A percentile compares a stretch with the other conserved stretches of the same genome.
Conservation (phyloP, 139 green algal species). For the Chlamydomonas schloesseri region DNA sequence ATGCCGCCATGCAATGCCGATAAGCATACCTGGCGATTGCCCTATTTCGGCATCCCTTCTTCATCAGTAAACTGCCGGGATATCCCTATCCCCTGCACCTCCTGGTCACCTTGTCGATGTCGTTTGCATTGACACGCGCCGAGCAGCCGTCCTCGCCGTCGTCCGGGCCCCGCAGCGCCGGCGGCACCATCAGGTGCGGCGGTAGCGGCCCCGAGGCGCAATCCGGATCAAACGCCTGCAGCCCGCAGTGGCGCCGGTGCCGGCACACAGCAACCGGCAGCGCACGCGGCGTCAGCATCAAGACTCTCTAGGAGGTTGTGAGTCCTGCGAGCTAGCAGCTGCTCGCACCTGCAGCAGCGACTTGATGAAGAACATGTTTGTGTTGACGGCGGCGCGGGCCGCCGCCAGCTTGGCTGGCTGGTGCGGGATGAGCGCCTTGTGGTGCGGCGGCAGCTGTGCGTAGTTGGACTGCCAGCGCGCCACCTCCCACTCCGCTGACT, state of each 20-base stretch:
- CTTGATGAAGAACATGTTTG: slow-evolving; percentile 81
- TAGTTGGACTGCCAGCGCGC: slow-evolving; percentile 83
- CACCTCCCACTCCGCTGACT: slow-evolving; percentile 73
- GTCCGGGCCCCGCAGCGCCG: background rate
- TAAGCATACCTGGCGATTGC: too few relatives aligned
- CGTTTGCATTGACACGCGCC: background rate
- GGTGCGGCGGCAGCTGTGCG: slow-evolving; percentile 54
- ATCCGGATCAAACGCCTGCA: slow-evolving; percentile 3
- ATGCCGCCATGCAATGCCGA: too few relatives aligned
- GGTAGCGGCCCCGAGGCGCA: slow-evolving; percentile 21
- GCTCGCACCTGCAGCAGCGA: slow-evolving; percentile 49
- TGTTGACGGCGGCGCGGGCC: slow-evolving; percentile 57
- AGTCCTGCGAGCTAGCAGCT: too few relatives aligned
- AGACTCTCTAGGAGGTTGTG: too few relatives aligned
- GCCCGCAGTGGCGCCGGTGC: too few relatives aligned
- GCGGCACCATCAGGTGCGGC: background rate
- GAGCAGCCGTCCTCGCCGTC: background rate
- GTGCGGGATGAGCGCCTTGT: slow-evolving; percentile 60
- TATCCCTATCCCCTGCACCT: too few relatives aligned
- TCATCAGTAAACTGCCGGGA: too few relatives aligned
- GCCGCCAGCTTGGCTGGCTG: slow-evolving; percentile 62
- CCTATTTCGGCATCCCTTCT: too few relatives aligned
- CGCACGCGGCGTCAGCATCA: too few relatives aligned
- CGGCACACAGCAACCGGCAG: too few relatives aligned
- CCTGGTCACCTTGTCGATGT: slow-evolving; percentile 69